Base-by-base conservation (phyloP, 306 rosid species). In the Citrullus colocynthis region DNA sequence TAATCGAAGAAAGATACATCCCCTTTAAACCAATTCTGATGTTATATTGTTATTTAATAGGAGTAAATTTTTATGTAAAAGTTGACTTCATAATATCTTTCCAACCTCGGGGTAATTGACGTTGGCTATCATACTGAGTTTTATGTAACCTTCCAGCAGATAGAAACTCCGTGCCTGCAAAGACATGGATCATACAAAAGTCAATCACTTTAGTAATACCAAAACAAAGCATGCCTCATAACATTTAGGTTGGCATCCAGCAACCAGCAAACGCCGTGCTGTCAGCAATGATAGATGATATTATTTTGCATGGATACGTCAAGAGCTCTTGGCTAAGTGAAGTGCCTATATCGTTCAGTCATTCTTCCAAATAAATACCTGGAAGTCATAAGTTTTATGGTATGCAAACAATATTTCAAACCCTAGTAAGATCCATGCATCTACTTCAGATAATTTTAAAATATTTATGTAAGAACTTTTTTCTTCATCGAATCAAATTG, bases 101-200 rank as follows among this genome's bases (percentile, higher is more conserved):
- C 86, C 45, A 77, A 93, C 98, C 97, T 87, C 86, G 64, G 7
- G 96, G 91, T 57, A 92, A 81, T 54, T 83, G 86, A 84, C 83
- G 88, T 83, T 88, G 48, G 78, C 84, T 82, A 78, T 86, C 85
- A 72, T 78, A 55, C 49, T 82, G 82, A 39, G 81, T 65, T 78
- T 87, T 81, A 64, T 81, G 86, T 75, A 81, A 78, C 79, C 84
- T 87, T 85, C 91, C 80, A 78, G 67, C 85, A 30, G 91, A 65
- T 32, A 78, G 86, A 87, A 91, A 69, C 59, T 88, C 91, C 0
- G 91, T 70, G 77, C 93, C 97, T 83, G 76, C 41, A 61, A 81
- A 56, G 36, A 78, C 57, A 63, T 11, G 80, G 77, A 39, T 76
- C 54, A 15, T 64, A 4, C 56, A 74, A 12, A 86, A 56, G 62